These are phyloP conservation scores for Tephrocybe sp. DNA, from an alignment of 768 basidiomycete species.

Conservation along the genomic window DNA sequence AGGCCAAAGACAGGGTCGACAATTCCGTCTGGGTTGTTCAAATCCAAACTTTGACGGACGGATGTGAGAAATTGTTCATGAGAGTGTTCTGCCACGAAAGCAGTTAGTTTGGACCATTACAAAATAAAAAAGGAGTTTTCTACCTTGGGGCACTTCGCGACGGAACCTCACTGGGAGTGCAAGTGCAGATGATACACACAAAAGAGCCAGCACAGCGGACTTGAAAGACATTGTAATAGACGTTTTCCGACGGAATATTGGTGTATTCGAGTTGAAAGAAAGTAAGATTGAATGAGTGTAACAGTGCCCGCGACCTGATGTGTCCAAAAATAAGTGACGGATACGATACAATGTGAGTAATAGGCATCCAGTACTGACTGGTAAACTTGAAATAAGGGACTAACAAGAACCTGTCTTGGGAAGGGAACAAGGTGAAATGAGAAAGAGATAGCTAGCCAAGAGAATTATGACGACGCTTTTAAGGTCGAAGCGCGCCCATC, in stretches of 20 bases:
- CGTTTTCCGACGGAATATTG: slow-evolving; percentile 16
- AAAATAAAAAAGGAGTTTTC: neutral
- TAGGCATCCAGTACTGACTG: too few relatives aligned
- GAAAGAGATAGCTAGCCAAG: neutral
- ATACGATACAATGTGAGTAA: slow-evolving; percentile 5
- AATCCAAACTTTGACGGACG: slow-evolving; percentile 44
- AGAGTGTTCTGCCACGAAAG: slow-evolving; percentile 50
- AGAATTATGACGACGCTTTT: slow-evolving; percentile 2
- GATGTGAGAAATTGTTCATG: slow-evolving; percentile 58
- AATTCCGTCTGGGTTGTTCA: slow-evolving; percentile 62
- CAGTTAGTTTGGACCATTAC: neutral
- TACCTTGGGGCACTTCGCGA: slow-evolving; percentile 69
- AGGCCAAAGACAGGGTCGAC: slow-evolving; percentile 65
- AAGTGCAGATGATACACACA: slow-evolving; percentile 31
- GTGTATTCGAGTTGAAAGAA: slow-evolving; percentile 24
- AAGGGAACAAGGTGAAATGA: slow-evolving; percentile 35
- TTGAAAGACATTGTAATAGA: slow-evolving; percentile 34
- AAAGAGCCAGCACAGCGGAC: slow-evolving; percentile 33
- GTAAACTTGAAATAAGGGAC: slow-evolving; percentile 23
- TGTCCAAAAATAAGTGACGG: neutral
- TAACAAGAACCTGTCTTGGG: slow-evolving; percentile 58
- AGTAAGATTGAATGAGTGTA: slow-evolving; percentile 14
- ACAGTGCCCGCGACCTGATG: slow-evolving; percentile 10
- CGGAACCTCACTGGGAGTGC: slow-evolving; percentile 41
- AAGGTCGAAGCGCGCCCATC: neutral